Evolutionary conservation across 176 grass and related monocot genomes (phyloP).

Genomic region (Eragrostis nindensis): DNA sequence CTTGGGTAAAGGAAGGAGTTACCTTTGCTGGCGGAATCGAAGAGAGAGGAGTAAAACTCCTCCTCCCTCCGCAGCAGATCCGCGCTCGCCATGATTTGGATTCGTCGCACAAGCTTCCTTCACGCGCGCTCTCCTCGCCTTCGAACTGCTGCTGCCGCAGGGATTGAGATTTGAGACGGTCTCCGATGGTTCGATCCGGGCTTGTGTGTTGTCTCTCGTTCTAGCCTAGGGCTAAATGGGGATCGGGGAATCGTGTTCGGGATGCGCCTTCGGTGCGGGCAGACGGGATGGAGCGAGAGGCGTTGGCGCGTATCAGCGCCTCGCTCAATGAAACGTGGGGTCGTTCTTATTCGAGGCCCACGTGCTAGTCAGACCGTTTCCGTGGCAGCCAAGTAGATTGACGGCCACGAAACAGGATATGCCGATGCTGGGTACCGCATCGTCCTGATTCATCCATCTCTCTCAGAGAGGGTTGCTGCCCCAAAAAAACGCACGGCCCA

Average conservation of each 20-base stretch:
- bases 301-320: background rate
- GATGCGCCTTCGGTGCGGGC: background rate
- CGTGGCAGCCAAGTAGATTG: background rate
- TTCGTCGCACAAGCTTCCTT: background rate
- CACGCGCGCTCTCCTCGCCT: background rate
- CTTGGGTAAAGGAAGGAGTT: background rate
- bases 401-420: background rate
- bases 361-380: background rate
- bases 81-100: constrained; percentile 64
- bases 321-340: constrained; percentile 19
- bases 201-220: background rate
- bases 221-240: constrained; percentile 20
- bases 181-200: background rate
- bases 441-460: too few relatives aligned
- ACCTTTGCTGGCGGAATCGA: constrained; percentile 71
- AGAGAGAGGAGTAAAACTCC: constrained; percentile 70
- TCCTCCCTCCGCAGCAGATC: constrained; percentile 78
- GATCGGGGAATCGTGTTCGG: constrained; percentile 14
- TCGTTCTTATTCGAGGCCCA: background rate
- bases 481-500: background rate
- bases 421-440: too few relatives aligned
- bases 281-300: background rate
- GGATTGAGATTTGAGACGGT: background rate
- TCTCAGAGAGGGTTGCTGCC: too few relatives aligned
- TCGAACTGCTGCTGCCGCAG: background rate